These are phyloP conservation scores for Isochrysis galbana DNA, from an alignment of 78 protist genomes.

Conservation along the genomic window DNA sequence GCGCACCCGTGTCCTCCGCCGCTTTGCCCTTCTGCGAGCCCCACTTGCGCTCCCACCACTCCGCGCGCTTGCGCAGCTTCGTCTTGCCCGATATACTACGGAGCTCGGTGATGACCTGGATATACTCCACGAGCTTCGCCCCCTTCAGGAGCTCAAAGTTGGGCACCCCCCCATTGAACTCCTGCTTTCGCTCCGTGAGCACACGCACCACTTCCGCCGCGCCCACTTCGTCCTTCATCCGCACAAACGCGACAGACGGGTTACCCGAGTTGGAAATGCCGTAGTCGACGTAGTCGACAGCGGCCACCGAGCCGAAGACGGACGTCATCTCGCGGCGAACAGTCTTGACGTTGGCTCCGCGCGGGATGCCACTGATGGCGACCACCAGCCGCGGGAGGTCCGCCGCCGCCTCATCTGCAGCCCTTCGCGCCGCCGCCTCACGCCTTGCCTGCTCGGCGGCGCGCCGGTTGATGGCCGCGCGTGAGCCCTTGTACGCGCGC, in stretches of 20 bases:
- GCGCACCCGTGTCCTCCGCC: too few relatives aligned
- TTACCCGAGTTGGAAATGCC: slow-evolving; percentile 5
- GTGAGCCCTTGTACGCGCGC: neutral
- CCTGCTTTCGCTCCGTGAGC: neutral
- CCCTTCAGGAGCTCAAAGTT: neutral
- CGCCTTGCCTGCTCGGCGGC: neutral
- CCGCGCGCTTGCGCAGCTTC: neutral
- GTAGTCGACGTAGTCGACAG: slow-evolving; percentile 17
- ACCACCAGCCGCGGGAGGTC: neutral
- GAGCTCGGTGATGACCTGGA: neutral
- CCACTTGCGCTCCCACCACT: slow-evolving; percentile 9
- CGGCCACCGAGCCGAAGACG: neutral
- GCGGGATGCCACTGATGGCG: neutral
- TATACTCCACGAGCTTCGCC: neutral
- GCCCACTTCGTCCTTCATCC: neutral
- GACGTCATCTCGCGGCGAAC: neutral
- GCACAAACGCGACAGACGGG: neutral
- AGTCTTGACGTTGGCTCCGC: neutral
- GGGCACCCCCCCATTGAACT: neutral
- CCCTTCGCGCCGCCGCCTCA: neutral
- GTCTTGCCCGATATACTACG: neutral
- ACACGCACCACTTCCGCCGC: neutral
- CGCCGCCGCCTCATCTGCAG: neutral
- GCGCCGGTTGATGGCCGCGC: neutral
- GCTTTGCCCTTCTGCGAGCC: neutral